Evolutionary conservation across 2,329 filamentous ascomycete genomes (phyloP).

Genomic region (Cercospora sp.): DNA sequence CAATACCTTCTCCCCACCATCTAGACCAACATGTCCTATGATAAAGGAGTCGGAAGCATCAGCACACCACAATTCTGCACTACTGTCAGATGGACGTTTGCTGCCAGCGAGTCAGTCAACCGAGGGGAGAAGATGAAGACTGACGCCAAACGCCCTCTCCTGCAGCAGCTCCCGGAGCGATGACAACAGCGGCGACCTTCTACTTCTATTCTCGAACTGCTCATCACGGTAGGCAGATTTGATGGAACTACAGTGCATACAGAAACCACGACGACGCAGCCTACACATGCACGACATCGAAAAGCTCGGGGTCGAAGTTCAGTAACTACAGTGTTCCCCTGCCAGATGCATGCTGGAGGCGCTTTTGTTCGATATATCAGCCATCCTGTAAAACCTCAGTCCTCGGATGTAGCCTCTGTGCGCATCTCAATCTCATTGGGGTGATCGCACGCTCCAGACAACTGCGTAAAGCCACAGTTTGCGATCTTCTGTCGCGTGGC

Average conservation of each 20-base stretch:
- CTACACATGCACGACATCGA: neutral
- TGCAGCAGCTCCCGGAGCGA: slow-evolving; percentile 9
- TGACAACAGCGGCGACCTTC: neutral
- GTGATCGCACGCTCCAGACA: neutral
- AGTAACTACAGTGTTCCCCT: neutral
- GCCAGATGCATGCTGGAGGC: neutral
- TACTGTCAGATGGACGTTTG: neutral
- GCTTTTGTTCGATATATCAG: neutral
- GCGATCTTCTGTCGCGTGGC: neutral
- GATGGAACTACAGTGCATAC: neutral
- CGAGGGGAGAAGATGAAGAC: neutral
- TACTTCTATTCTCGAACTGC: slow-evolving; percentile 1
- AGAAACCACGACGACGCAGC: neutral
- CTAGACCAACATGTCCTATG: neutral
- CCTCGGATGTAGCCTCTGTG: neutral
- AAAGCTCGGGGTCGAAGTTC: neutral
- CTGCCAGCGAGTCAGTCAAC: slow-evolving; percentile 1
- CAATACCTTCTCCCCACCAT: neutral
- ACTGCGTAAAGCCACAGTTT: neutral
- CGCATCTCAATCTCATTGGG: neutral
- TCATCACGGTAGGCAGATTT: slow-evolving; percentile 2
- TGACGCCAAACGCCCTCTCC: neutral
- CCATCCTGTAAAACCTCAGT: neutral
- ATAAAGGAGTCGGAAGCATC: neutral
- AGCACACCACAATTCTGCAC: neutral